Percentiles rank a stretch among this genome's conserved stretches.
These are phyloP conservation scores for Tolypocladium pustulatum DNA, from an alignment of 2,329 filamentous ascomycete species.

Conservation along the genomic window DNA sequence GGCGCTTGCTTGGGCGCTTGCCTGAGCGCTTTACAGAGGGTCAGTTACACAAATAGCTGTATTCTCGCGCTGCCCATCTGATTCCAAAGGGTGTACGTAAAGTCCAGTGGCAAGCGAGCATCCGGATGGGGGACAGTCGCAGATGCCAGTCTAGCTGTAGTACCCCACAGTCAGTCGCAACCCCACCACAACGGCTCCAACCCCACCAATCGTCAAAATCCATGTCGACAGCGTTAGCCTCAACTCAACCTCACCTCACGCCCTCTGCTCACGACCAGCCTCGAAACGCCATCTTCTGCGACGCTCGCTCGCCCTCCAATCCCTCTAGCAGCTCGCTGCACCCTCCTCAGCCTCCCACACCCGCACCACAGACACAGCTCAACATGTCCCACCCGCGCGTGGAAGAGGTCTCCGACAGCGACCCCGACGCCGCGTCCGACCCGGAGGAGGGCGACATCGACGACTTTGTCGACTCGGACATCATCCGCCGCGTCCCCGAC, in stretches of 20 bases:
- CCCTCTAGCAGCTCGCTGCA: not conserved
- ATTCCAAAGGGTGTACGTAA: too few species aligned
- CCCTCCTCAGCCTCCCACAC: not conserved
- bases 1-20: not conserved
- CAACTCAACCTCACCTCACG: not conserved
- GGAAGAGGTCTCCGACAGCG: constrained; percentile 84
- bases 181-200: not conserved
- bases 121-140: not conserved
- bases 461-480: constrained; percentile 48
- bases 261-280: not conserved
- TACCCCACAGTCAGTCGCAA: not conserved
- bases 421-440: constrained; percentile 56
- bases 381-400: constrained; percentile 77
- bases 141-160: not conserved
- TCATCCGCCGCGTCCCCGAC: constrained; percentile 34
- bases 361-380: not conserved
- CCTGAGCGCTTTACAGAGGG: not conserved
- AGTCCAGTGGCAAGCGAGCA: not conserved
- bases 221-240: not conserved
- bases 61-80: not conserved
- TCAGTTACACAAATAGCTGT: too few species aligned
- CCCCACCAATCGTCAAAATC: not conserved
- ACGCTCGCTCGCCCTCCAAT: not conserved
- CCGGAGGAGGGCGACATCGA: constrained; percentile 78
- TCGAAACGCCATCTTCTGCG: not conserved